phyloP scores from a whole-genome alignment of 257 asterid genomes.

The Lantana camara region DNA sequence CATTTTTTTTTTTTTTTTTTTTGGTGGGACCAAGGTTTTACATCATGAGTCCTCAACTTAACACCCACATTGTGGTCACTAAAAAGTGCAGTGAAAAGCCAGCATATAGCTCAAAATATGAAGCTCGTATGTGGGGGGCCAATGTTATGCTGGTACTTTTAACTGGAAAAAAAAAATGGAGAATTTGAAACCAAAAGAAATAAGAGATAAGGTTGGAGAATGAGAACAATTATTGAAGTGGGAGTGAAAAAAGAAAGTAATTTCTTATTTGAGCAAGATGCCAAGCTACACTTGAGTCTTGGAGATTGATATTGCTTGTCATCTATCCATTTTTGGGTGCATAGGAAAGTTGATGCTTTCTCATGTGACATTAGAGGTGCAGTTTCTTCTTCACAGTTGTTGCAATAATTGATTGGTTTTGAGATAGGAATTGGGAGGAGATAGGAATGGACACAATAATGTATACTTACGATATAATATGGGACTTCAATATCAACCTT shows the following conservation, averaged over 20 bases:
- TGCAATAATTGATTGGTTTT: conserved; percentile 1
- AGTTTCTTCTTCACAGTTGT: background rate
- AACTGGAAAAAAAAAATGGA: conserved; percentile 1
- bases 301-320: conserved; percentile 1
- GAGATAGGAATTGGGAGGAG: background rate
- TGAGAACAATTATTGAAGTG: conserved; percentile 28
- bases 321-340: conserved; percentile 21
- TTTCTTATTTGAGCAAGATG: conserved; percentile 13
- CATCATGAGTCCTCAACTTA: background rate
- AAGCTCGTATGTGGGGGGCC: conserved; percentile 20
- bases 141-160: conserved; percentile 20
- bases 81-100: conserved; percentile 22
- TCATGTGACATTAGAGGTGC: conserved; percentile 8
- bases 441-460: background rate
- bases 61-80: conserved; percentile 23
- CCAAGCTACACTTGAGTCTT: conserved; percentile 4
- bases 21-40: conserved; percentile 4
- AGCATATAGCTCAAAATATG: conserved; percentile 24
- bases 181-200: conserved; percentile 14
- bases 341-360: conserved; percentile 1
- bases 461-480: background rate
- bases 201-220: conserved; percentile 7
- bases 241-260: background rate
- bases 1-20: no score
- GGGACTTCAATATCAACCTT: background rate